Percentiles rank a stretch among this genome's conserved stretches.
Evolutionary conservation across 2,329 filamentous ascomycete genomes (phyloP).

Genomic region (Pyrenophora graminea): DNA sequence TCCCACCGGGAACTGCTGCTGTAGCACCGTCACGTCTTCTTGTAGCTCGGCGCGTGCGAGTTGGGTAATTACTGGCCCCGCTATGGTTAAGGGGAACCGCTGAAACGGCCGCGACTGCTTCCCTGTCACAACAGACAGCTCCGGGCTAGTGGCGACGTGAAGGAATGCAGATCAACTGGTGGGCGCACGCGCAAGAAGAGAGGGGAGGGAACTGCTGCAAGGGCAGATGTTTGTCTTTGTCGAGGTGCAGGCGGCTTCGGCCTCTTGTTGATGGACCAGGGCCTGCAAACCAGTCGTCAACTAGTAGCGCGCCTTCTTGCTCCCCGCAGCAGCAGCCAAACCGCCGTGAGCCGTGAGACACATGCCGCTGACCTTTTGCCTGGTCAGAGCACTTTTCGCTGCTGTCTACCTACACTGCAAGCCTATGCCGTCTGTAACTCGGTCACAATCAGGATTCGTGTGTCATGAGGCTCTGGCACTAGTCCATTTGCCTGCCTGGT

Average conservation of each 20-base stretch:
- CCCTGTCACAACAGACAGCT: slow-evolving; percentile 4
- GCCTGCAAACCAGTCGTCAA: slow-evolving; percentile 10
- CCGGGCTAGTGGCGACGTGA: slow-evolving; percentile 6
- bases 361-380: slow-evolving; percentile 3
- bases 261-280: slow-evolving; percentile 21
- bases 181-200: neutral
- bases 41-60: slow-evolving; percentile 35
- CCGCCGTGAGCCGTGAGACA: slow-evolving; percentile 27
- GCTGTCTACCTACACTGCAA: too few relatives aligned
- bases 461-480: too few relatives aligned
- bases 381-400: neutral
- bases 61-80: slow-evolving; percentile 35
- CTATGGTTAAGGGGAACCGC: slow-evolving; percentile 37
- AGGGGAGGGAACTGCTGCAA: too few relatives aligned
- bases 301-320: slow-evolving; percentile 30
- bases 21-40: slow-evolving; percentile 39
- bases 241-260: slow-evolving; percentile 24
- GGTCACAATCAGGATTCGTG: too few relatives aligned
- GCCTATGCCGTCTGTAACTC: too few relatives aligned
- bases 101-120: slow-evolving; percentile 12
- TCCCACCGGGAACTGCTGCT: slow-evolving; percentile 26
- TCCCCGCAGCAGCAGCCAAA: slow-evolving; percentile 17
- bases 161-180: neutral
- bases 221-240: slow-evolving; percentile 12
- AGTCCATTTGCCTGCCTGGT: too few relatives aligned